Conservation (phyloP, 257 asterid genomes). For the Gentiana straminea region DNA sequence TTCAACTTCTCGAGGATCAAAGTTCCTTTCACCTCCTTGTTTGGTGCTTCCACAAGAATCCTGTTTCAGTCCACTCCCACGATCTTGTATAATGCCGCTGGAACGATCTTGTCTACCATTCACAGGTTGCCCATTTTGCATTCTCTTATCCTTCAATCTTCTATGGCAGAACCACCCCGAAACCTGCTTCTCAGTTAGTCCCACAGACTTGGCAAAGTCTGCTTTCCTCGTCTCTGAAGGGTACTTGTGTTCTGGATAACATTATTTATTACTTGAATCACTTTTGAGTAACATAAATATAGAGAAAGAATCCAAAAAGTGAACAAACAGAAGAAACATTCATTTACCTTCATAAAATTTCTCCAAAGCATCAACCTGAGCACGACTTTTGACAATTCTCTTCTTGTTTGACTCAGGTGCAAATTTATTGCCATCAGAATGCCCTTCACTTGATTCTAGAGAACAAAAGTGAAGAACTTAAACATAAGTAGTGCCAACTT, state of each 20-base stretch:
- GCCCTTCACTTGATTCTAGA: slow-evolving; percentile 41
- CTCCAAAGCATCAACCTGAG: slow-evolving; percentile 68
- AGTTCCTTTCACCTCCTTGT: slow-evolving; percentile 42
- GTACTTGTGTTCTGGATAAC: slow-evolving; percentile 66
- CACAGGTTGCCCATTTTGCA: slow-evolving; percentile 31
- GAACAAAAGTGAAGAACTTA: background rate
- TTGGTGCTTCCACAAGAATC: slow-evolving; percentile 98
- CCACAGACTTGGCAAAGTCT: slow-evolving; percentile 62
- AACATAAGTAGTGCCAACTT: no score
- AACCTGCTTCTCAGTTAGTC: slow-evolving; percentile 89
- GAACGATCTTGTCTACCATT: slow-evolving; percentile 57
- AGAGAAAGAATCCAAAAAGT: background rate
- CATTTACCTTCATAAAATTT: slow-evolving; percentile 48
- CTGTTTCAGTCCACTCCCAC: slow-evolving; percentile 77
- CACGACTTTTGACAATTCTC: slow-evolving; percentile 57
- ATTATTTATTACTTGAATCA: slow-evolving; percentile 4
- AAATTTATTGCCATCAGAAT: slow-evolving; percentile 55
- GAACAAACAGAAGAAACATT: slow-evolving; percentile 7
- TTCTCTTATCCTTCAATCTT: slow-evolving; percentile 78
- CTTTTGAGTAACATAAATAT: background rate
- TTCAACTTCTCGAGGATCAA: slow-evolving; percentile 68
- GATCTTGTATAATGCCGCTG: slow-evolving; percentile 74
- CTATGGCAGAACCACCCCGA: slow-evolving; percentile 98
- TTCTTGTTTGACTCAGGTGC: slow-evolving; percentile 49
- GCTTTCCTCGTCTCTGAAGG: slow-evolving; percentile 68